Base-by-base conservation (phyloP, 257 asterid species). In the Solanum virginianum region DNA sequence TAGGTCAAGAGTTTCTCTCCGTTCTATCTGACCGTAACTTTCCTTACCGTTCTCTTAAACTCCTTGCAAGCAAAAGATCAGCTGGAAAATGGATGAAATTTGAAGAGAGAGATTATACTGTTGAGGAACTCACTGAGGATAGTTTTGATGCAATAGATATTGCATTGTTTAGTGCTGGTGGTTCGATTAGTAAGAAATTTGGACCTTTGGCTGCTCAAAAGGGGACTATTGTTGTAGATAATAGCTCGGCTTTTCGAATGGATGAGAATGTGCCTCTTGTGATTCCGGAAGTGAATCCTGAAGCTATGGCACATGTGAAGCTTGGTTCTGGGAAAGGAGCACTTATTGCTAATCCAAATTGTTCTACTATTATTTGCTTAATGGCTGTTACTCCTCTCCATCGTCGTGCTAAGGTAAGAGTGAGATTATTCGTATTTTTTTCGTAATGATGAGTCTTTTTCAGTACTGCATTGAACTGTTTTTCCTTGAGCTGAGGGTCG, bases 231-330 rank as follows among this genome's bases (percentile, higher is more conserved):
- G 99, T 96, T 2, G 99, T 96, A 85, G 99, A 96, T 90, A 96
- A 96, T 86, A 96, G 99, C 92, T 96, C 98, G 2, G 99, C 99
- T 4, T 96, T 96, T 88, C 90, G 99, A 86, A 96, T 96, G 99
- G 95, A 88, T 63, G 98, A 93, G 7, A 97, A 94, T 17, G 86
- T 94, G 49, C 99, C 98, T 3, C 93, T 96, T 4, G 98, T 96
- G 86, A 93, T 96, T 45, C 98, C 98, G 4, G 99, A 96, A 89
- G 99, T 96, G 59, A 96, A 96, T 91, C 97, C 98, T 4, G 98
- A 91, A 85, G 98, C 98, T 16, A 94, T 95, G 99, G 88, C 83
- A 59, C 95, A 94, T 26, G 89, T 96, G 57, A 96, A 91, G 93
- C 53, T 94, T 43, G 88, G 83, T 77, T 88, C 86, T 82, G 98